Percentiles rank a stretch among this genome's conserved stretches.
Conservation (phyloP, 1,284 basidiomycete species). For the Entoloma clypeatum region DNA sequence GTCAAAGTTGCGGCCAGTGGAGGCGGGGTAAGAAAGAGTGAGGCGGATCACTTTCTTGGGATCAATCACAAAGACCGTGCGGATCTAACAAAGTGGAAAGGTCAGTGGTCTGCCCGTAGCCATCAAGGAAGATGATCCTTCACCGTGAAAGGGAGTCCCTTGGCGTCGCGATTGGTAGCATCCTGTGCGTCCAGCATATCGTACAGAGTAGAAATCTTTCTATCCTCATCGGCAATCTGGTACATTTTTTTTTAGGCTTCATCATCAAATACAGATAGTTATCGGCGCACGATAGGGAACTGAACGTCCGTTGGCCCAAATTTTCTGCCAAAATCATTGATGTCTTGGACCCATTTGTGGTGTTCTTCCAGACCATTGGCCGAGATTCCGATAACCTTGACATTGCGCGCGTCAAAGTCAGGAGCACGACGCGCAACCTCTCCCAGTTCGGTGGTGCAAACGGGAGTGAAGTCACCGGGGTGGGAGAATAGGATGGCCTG, state of each 20-base stretch:
- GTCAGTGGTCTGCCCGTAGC: too few species aligned
- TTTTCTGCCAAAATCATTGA: constrained; percentile 75
- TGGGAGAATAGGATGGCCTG: constrained; percentile 89
- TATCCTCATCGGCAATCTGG: constrained; percentile 88
- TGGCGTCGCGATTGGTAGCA: constrained; percentile 90
- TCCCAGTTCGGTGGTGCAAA: constrained; percentile 96
- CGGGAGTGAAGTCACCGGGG: constrained; percentile 83
- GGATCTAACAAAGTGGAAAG: too few species aligned
- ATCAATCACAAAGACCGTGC: constrained; percentile 94
- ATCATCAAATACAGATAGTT: constrained; percentile 3
- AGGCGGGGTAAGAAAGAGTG: constrained; percentile 87
- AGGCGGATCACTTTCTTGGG: constrained; percentile 90
- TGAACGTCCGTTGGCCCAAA: constrained; percentile 68
- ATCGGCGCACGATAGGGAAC: constrained; percentile 86
- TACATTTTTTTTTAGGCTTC: constrained; percentile 1
- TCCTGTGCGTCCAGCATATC: constrained; percentile 98
- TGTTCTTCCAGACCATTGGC: constrained; percentile 90
- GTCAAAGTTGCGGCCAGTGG: constrained; percentile 80
- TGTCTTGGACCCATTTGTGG: constrained; percentile 89
- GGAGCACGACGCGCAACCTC: constrained; percentile 85
- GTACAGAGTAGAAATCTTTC: constrained; percentile 82
- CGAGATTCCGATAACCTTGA: constrained; percentile 93
- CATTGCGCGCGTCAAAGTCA: constrained; percentile 85
- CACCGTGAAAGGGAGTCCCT: constrained; percentile 84
- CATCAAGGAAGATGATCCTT: too few species aligned